phyloP scores from a whole-genome alignment of 306 rosid species.

The Fragaria ananassa region DNA sequence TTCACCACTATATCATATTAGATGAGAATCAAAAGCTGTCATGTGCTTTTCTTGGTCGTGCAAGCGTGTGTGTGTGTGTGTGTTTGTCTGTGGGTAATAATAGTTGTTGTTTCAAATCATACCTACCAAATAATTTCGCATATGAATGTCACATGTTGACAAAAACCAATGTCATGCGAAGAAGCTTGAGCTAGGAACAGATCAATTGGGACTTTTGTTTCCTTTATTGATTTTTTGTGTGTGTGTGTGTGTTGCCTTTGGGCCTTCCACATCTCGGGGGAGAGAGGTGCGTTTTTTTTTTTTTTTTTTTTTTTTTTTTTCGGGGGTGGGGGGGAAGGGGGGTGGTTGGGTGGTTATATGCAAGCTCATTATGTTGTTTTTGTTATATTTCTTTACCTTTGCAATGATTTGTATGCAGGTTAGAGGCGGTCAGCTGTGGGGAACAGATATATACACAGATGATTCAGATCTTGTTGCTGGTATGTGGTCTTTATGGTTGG shows the following conservation, averaged over 20 bases:
- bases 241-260: not conserved
- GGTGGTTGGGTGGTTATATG: not conserved
- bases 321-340: no score
- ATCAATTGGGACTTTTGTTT: not conserved
- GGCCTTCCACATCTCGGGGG: not conserved
- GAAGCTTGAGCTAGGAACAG: slow-evolving; percentile 1
- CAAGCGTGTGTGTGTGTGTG: not conserved
- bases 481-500: slow-evolving; percentile 28
- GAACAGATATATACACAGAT: slow-evolving; percentile 90
- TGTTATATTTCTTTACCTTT: slow-evolving; percentile 18
- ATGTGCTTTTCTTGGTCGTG: not conserved
- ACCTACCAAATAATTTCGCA: not conserved
- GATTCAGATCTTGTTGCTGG: slow-evolving; percentile 99
- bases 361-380: slow-evolving; percentile 4
- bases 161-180: not conserved
- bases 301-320: not conserved
- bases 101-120: no score
- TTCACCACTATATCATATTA: not conserved
- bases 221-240: not conserved
- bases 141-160: not conserved
- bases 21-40: not conserved
- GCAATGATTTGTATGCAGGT: slow-evolving; percentile 54
- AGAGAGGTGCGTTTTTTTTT: not conserved
- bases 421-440: slow-evolving; percentile 96
- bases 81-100: not conserved